phyloP scores from a whole-genome alignment of 140 eudicot species.

The Erigeron philadelphicus region DNA sequence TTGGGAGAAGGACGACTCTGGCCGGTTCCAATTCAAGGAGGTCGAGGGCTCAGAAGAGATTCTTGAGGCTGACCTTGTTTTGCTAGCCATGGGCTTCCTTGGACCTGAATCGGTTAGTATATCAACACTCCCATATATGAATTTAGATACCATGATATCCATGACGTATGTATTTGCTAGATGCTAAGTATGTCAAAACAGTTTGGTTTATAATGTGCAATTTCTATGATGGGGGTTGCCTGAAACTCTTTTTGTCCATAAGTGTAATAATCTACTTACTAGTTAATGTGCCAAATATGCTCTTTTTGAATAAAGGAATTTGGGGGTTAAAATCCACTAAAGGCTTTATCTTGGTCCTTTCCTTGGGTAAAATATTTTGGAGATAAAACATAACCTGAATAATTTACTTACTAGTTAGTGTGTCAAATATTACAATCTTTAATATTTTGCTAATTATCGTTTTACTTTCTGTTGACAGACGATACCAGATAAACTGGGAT shows the following conservation, averaged over 20 bases:
- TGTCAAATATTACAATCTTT: neutral
- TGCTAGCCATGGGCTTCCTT: slow-evolving; percentile 97
- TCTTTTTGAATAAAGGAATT: neutral
- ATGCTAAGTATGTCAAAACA: neutral
- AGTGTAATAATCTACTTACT: neutral
- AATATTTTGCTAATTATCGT: neutral
- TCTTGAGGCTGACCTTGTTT: slow-evolving; percentile 75
- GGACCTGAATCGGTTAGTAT: slow-evolving; percentile 94
- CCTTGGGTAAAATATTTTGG: neutral
- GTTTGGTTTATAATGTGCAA: neutral
- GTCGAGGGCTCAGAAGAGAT: slow-evolving; percentile 87
- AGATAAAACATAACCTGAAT: neutral
- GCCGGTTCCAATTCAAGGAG: slow-evolving; percentile 86
- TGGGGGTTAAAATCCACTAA: neutral
- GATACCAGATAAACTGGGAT: slow-evolving; percentile 70
- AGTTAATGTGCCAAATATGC: neutral
- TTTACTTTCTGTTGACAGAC: slow-evolving; percentile 39
- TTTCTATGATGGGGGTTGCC: neutral
- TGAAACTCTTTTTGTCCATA: neutral
- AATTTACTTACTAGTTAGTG: no score
- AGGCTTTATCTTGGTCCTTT: neutral
- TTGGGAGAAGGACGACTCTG: slow-evolving; percentile 95
- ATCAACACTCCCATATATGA: neutral
- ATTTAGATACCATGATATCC: neutral
- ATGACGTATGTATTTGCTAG: neutral